Conservation (phyloP, 352 stramenopile species). For the Pythium myriotylum region DNA sequence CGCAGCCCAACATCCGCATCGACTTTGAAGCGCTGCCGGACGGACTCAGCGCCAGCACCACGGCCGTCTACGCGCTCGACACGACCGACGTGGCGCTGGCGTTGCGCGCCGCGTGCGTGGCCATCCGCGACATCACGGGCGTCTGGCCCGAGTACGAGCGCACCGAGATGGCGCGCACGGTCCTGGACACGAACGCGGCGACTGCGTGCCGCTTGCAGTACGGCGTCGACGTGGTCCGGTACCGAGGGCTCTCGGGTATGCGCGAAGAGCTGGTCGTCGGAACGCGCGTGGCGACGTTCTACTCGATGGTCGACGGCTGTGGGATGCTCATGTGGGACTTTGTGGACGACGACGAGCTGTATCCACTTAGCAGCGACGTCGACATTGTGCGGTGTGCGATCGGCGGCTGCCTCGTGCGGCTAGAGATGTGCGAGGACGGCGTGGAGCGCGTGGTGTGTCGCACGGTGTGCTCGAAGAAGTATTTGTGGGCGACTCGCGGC, state of each 20-base stretch:
- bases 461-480: slow-evolving; percentile 10
- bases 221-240: slow-evolving; percentile 5
- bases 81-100: slow-evolving; percentile 3
- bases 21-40: background rate
- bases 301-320: slow-evolving; percentile 8
- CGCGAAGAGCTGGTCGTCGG: slow-evolving; percentile 7
- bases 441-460: slow-evolving; percentile 5
- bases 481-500: background rate
- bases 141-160: slow-evolving; percentile 4
- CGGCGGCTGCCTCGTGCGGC: slow-evolving; percentile 2
- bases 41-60: background rate
- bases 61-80: slow-evolving; percentile 8
- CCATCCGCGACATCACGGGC: slow-evolving; percentile 7
- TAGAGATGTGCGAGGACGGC: background rate
- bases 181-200: slow-evolving; percentile 6
- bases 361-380: background rate
- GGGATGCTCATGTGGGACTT: slow-evolving; percentile 18
- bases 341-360: slow-evolving; percentile 17
- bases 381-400: slow-evolving; percentile 6
- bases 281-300: slow-evolving; percentile 15
- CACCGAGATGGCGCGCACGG: background rate
- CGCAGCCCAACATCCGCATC: background rate
- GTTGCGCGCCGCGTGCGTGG: slow-evolving; percentile 9
- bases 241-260: slow-evolving; percentile 2
- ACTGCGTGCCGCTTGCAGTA: slow-evolving; percentile 1